Evolutionary conservation across 2,329 filamentous ascomycete genomes (phyloP).

Genomic region (Colletotrichum sp.): DNA sequence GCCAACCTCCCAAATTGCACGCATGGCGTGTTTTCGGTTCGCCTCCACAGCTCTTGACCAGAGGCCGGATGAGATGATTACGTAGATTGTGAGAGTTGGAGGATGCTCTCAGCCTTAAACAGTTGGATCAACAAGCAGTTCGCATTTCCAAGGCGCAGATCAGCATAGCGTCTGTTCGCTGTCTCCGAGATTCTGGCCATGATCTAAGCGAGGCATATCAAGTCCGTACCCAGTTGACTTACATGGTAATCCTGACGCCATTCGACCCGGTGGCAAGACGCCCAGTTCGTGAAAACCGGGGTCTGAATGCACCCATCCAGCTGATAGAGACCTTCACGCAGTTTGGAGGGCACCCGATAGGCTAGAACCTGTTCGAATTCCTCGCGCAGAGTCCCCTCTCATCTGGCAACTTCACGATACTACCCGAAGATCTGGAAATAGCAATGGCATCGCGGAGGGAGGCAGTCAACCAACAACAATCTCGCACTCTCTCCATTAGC

Average conservation of each 20-base stretch:
- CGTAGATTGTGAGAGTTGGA: not conserved
- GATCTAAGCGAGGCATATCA: not conserved
- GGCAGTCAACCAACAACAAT: not conserved
- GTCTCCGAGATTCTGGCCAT: not conserved
- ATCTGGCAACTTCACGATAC: not conserved
- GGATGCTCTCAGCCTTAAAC: not conserved
- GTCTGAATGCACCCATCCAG: not conserved
- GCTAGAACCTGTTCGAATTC: not conserved
- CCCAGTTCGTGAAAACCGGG: not conserved
- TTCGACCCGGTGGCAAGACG: not conserved
- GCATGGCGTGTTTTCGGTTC: not conserved
- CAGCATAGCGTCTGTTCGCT: not conserved
- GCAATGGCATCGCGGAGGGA: not conserved
- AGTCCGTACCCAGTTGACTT: not conserved
- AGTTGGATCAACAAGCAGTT: not conserved
- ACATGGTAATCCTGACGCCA: not conserved
- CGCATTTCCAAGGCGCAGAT: not conserved
- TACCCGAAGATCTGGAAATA: not conserved
- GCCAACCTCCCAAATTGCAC: not conserved
- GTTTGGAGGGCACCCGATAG: not conserved
- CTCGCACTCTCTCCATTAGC: not conserved
- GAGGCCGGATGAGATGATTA: not conserved
- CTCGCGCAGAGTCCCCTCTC: not conserved
- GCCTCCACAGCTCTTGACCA: not conserved
- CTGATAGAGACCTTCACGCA: not conserved